phyloP scores from a whole-genome alignment of 257 asterid genomes.

The Plantago ovata region DNA sequence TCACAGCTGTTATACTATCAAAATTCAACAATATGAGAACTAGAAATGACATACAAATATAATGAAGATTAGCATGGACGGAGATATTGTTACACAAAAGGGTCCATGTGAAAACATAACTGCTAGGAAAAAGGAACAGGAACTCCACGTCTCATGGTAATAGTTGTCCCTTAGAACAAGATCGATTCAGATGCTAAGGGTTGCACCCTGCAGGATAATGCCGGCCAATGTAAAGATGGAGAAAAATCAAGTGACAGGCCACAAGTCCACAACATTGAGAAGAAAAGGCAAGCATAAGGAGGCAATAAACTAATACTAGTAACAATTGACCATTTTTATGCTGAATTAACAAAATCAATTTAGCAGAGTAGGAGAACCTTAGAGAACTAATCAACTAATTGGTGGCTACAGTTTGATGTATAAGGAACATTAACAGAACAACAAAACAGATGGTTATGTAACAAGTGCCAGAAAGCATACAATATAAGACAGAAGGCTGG shows the following conservation, averaged over 20 bases:
- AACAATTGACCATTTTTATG: not conserved
- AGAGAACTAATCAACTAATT: not conserved
- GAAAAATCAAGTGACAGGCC: not conserved
- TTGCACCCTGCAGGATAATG: not conserved
- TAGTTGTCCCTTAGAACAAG: not conserved
- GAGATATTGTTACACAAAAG: too few species aligned
- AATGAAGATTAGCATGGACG: too few species aligned
- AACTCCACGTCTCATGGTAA: not conserved
- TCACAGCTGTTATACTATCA: too few species aligned
- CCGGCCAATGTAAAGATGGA: not conserved
- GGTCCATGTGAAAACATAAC: not conserved
- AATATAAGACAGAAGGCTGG: too few species aligned
- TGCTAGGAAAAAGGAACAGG: not conserved
- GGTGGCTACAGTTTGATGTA: not conserved
- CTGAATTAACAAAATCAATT: not conserved
- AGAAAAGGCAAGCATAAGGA: too few species aligned
- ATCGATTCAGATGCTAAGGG: not conserved
- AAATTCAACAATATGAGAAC: too few species aligned
- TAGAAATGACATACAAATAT: too few species aligned
- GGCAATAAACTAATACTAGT: not conserved
- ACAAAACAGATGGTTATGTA: not conserved
- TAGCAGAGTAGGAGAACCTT: constrained; percentile 2
- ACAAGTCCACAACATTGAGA: too few species aligned
- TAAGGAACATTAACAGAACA: not conserved
- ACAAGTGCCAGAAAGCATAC: constrained; percentile 16